Evolutionary conservation across 108 stramenopile genomes (phyloP), one percentile per base, ranked within the genome.

Genomic region (Cylindrotheca closterium): DNA sequence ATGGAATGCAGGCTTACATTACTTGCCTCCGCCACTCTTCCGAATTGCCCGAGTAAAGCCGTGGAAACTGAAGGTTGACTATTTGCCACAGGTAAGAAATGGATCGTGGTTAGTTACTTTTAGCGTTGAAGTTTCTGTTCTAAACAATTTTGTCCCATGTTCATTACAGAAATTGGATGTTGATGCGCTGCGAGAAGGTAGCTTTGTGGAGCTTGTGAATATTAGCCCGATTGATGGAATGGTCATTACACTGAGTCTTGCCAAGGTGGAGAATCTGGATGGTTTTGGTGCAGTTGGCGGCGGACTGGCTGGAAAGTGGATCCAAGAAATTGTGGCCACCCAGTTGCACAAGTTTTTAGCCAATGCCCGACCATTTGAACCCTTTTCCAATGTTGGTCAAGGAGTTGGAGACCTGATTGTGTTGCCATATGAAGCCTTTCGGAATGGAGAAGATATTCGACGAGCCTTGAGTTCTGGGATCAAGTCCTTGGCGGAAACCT

Each of bases 261-360:
- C 89, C 24, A 68, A 71, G 49, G 70, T 90, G 34, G 49, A 65
- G 18, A 56, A 82, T 31, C 47, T 74, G 30, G 60, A 84, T 32
- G 93, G 93, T 2, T 88, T 91, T 78, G 93, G 90, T 25, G 66
- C 64, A 7, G 82, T 85, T 23, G 63, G 91, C 31, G 55, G 70
- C 18, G 77, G 72, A 47, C 61, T 91, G 18, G 65, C 76, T 21
- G 49, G 74, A 30, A 69, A 50, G 12, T 95, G 90, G 90, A 68
- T 95, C 21, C 67, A 85, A 56, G 86, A 95, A 55, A 81, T 95
- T 60, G 75, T 85, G 50, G 58, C 83, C 12, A 95, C 88, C 1
- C 93, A 95, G 59, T 58, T 91, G 22, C 84, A 89, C 75, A 92
- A 90, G 55, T 95, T 95, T 68, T 61, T 95, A 8, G 84, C 88